Percentiles rank a stretch among this genome's conserved stretches.
phyloP scores from a whole-genome alignment of 805 yeast genomes.

The Lipomyces orientalis region DNA sequence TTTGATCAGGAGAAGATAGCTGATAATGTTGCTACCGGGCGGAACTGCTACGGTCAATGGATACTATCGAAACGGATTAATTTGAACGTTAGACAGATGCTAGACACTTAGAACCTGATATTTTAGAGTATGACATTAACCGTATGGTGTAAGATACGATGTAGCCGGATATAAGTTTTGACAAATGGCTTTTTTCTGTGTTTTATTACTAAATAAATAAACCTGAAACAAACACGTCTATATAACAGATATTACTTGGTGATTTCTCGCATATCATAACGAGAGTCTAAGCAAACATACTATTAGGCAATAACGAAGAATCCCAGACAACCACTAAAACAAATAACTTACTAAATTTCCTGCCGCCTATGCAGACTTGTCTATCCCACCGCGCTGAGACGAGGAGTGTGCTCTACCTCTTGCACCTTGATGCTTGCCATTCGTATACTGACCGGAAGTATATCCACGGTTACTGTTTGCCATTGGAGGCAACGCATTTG shows the following conservation, averaged over 20 bases:
- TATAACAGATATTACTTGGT: not conserved
- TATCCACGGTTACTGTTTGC: not conserved
- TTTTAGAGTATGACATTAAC: not conserved
- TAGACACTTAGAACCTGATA: conserved; percentile 16
- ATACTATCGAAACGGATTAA: conserved; percentile 47
- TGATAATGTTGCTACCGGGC: conserved; percentile 9
- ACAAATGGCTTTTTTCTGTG: not conserved
- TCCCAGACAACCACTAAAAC: not conserved
- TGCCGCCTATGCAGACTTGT: not conserved
- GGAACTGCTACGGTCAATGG: conserved; percentile 43
- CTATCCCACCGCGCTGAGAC: not conserved
- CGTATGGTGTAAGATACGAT: not conserved
- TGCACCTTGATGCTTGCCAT: not conserved
- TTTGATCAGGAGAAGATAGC: not conserved
- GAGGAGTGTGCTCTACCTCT: not conserved
- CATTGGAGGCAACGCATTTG: not conserved
- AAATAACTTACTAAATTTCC: not conserved
- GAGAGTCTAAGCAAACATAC: conserved; percentile 1
- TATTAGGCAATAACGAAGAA: not conserved
- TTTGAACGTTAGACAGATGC: conserved; percentile 51
- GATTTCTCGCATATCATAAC: not conserved
- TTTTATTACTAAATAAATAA: not conserved
- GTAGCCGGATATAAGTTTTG: not conserved
- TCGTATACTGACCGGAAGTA: not conserved
- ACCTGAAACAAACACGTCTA: not conserved